These are phyloP conservation scores for Sporisorium iseilematis-ciliati DNA, from an alignment of 1,284 basidiomycete genomes.

Conservation along the genomic window DNA sequence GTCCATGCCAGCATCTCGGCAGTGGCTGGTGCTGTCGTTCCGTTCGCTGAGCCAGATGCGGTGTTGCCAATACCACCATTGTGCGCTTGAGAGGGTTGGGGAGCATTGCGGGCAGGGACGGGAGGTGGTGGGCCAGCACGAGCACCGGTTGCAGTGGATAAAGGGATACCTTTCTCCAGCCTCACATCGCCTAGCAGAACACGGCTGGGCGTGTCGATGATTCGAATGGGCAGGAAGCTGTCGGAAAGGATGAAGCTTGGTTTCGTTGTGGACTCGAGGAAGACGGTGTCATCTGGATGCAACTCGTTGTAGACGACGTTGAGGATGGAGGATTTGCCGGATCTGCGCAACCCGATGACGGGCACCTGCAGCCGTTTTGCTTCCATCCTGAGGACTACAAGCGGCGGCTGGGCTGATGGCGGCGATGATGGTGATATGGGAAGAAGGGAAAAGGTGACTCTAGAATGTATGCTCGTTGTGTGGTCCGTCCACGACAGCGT, in stretches of 20 bases:
- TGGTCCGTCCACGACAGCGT: slow-evolving; percentile 12
- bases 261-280: slow-evolving; percentile 76
- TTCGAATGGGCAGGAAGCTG: slow-evolving; percentile 89
- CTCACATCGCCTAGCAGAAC: slow-evolving; percentile 72
- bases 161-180: slow-evolving; percentile 47
- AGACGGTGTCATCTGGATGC: slow-evolving; percentile 87
- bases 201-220: slow-evolving; percentile 91
- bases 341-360: slow-evolving; percentile 48
- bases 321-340: slow-evolving; percentile 92
- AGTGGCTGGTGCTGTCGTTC: slow-evolving; percentile 2
- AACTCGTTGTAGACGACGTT: slow-evolving; percentile 90
- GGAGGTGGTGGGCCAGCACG: slow-evolving; percentile 36
- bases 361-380: slow-evolving; percentile 45
- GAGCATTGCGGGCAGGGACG: slow-evolving; percentile 33
- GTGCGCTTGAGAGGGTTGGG: slow-evolving; percentile 6
- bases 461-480: background rate
- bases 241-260: slow-evolving; percentile 71
- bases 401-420: background rate
- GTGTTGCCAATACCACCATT: background rate
- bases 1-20: slow-evolving; percentile 52
- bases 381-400: slow-evolving; percentile 18
- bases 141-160: slow-evolving; percentile 15
- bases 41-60: slow-evolving; percentile 3
- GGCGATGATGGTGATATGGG: slow-evolving; percentile 7
- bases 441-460: background rate